A percentile compares a stretch with the other conserved stretches of the same genome.
Evolutionary conservation across 257 asterid species (phyloP).

Genomic region (Solanum etuberosum): DNA sequence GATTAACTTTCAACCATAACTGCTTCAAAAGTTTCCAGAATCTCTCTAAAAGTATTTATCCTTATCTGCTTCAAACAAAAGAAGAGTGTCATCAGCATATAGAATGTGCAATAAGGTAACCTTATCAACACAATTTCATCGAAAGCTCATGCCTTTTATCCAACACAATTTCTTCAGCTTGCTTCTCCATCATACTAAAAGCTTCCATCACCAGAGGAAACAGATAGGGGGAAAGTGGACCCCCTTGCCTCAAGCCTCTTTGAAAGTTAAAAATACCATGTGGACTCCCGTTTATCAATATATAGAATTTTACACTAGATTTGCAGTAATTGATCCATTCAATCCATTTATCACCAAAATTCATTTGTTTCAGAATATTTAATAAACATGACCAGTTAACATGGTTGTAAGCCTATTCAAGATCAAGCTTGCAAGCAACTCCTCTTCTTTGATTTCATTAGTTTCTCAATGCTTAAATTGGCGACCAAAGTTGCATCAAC

Average conservation of each 20-base stretch:
- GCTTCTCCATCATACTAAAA: not conserved
- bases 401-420: not conserved
- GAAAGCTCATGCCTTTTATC: not conserved
- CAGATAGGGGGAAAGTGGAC: not conserved
- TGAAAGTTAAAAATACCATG: not conserved
- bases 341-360: not conserved
- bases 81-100: not conserved
- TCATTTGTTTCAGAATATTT: not conserved
- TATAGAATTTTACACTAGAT: not conserved
- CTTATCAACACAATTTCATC: not conserved
- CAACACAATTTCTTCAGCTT: not conserved
- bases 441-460: not conserved
- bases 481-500: not conserved
- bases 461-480: not conserved
- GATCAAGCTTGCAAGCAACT: not conserved
- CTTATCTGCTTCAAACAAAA: not conserved
- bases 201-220: not conserved
- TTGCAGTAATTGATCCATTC: not conserved
- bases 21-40: not conserved
- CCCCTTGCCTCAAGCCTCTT: not conserved
- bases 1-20: not conserved
- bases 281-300: not conserved
- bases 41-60: not conserved
- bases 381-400: not conserved
- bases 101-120: not conserved